Conservation (phyloP, 2,329 filamentous ascomycete species). For the Scleromitrula shiraiana region DNA sequence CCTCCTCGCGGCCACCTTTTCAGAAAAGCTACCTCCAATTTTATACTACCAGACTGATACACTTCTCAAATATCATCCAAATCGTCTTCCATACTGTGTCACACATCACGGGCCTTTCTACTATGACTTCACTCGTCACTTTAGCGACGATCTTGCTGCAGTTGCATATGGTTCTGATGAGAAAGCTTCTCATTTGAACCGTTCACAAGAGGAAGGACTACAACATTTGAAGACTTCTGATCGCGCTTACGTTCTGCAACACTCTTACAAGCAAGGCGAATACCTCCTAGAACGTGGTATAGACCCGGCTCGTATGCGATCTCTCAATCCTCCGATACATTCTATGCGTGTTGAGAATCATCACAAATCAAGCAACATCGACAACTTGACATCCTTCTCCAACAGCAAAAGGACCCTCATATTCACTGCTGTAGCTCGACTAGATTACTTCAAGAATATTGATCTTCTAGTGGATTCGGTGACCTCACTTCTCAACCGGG, state of each 20-base stretch:
- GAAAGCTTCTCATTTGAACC: constrained; percentile 12
- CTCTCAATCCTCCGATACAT: constrained; percentile 12
- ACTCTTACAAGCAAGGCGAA: constrained; percentile 13
- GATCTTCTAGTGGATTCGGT: constrained; percentile 12
- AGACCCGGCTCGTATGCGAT: constrained; percentile 9
- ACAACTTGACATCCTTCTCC: constrained; percentile 1
- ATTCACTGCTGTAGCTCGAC: constrained; percentile 14
- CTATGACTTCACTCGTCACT: constrained; percentile 11
- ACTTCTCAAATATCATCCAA: constrained; percentile 12
- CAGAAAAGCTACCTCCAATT: constrained; percentile 3
- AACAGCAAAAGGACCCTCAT: constrained; percentile 8
- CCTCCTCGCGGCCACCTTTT: constrained; percentile 3
- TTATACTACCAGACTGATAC: constrained; percentile 15
- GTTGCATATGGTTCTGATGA: constrained; percentile 13
- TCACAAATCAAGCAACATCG: neutral
- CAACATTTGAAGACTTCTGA: constrained; percentile 8
- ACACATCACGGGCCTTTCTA: constrained; percentile 16
- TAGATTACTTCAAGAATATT: constrained; percentile 15
- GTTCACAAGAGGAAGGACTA: constrained; percentile 10
- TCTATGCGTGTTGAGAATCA: constrained; percentile 3
- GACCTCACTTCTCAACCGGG: constrained; percentile 8
- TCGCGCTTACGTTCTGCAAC: constrained; percentile 13
- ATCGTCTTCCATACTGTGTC: constrained; percentile 11
- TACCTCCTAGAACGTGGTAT: constrained; percentile 12
- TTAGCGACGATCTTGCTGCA: constrained; percentile 9